A percentile compares a stretch with the other conserved stretches of the same genome.
Evolutionary conservation across 257 asterid genomes (phyloP).

Genomic region (Cinchona pubescens): DNA sequence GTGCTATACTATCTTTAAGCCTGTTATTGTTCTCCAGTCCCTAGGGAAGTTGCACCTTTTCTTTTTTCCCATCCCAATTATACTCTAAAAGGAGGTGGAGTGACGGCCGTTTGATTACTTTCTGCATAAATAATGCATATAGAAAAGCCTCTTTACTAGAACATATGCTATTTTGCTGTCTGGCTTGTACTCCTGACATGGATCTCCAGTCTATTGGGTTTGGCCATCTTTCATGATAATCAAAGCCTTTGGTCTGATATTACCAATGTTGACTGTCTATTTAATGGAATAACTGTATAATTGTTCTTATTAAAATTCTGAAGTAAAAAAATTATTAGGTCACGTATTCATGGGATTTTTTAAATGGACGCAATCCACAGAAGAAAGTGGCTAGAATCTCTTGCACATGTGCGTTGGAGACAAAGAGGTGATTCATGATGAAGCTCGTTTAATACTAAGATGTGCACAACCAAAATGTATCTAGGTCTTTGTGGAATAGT

Average conservation of each 20-base stretch:
- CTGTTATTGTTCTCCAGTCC: constrained; percentile 20
- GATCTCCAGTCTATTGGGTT: constrained; percentile 4
- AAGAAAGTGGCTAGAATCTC: constrained; percentile 9
- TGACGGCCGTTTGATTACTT: constrained; percentile 20
- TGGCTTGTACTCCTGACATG: constrained; percentile 14
- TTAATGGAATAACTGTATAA: background rate
- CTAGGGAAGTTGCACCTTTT: constrained; percentile 5
- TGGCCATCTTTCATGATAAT: background rate
- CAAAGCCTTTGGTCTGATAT: background rate
- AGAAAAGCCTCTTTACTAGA: constrained; percentile 10
- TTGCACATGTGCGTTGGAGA: constrained; percentile 14
- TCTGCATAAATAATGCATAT: constrained; percentile 5
- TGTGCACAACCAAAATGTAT: no score
- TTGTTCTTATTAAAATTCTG: background rate
- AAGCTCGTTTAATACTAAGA: constrained; percentile 3
- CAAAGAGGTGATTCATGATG: constrained; percentile 16
- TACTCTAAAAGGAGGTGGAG: constrained; percentile 6
- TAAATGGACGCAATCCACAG: background rate
- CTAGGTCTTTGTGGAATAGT: constrained; percentile 6
- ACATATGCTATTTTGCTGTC: constrained; percentile 2
- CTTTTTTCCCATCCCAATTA: background rate
- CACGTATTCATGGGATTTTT: constrained; percentile 1
- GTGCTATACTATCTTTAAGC: constrained; percentile 12
- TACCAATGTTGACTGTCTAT: background rate
- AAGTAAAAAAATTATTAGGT: background rate